Base-by-base conservation (phyloP, 495 filamentous ascomycete genomes). In the Penicillium waksmanii region DNA sequence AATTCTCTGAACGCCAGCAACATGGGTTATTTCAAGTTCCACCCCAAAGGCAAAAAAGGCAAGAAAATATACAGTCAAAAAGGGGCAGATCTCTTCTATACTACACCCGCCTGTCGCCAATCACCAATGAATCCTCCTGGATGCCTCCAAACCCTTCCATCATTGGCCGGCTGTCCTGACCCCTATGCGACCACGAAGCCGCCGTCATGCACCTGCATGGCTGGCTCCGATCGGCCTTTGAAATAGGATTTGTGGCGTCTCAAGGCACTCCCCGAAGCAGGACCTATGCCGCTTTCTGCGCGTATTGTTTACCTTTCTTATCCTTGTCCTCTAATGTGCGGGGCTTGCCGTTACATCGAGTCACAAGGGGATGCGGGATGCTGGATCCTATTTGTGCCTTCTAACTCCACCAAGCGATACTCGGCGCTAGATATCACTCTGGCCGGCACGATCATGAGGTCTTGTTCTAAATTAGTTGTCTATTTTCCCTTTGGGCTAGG, bases 311-410 rank as follows among this genome's bases (percentile, higher is more conserved):
- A 17, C 46, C 46, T 5, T 23, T 23, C 21, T 15, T 19, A 27
- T 27, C 46, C 46, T n/a, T 23, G 46, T 48, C 21, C 6, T 27
- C 21, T 31, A 48, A 27, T 53, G 62, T 57, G 59, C 56, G 52
- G 59, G 52, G 53, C 56, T 34, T 59, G 53, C 27, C 34, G 64
- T 67, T 64, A 61, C 61, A 67, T 64, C 61, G 54, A 66, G 56
- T 63, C 64, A 66, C 60, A 57, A 51, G 60, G 50, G 25, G 9
- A 44, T 44, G 42, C 42, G n/a, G 42, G 42, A 44, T 44, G 0
- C 3, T 44, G 42, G 2, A n/a, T 44, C 42, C 42, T 44, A 44
- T 44, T 44, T 44, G 15, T 44, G 42, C 42, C 17, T 17, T 19
- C 4, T 10, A 15, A 5, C 36, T 40, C 36, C 36, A 40, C 42